Conservation (phyloP, 305 asterid species). For the Stenogyne calaminthoides region DNA sequence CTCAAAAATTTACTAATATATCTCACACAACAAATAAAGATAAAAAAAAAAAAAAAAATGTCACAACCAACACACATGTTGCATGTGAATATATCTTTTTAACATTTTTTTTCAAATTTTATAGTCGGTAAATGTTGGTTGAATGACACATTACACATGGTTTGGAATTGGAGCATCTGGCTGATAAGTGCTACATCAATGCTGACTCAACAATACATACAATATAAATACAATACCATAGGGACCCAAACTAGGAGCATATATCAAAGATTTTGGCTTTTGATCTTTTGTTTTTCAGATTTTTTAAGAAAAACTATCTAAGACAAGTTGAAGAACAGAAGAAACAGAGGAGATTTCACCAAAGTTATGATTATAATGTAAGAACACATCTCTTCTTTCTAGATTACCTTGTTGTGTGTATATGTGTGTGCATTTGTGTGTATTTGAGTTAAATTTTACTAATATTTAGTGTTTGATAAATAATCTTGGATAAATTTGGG, state of each 20-base stretch:
- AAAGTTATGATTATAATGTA: constrained; percentile 32
- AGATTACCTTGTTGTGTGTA: neutral
- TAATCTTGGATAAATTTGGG: neutral
- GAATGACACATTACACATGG: neutral
- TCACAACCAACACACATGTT: neutral
- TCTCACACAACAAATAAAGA: neutral
- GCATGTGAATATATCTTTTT: neutral
- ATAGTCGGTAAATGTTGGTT: neutral
- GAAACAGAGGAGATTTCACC: constrained; percentile 37
- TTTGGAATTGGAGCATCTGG: constrained; percentile 24
- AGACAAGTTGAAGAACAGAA: constrained; percentile 6
- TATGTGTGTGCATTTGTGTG: neutral
- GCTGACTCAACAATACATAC: constrained; percentile 32
- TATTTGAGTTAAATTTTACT: neutral
- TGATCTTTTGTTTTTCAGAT: neutral
- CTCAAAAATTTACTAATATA: neutral
- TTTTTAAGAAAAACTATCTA: neutral
- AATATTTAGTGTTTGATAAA: neutral
- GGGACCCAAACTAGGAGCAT: neutral
- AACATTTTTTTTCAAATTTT: neutral
- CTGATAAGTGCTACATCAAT: constrained; percentile 12
- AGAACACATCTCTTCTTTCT: neutral
- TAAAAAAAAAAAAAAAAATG: neutral
- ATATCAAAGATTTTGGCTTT: constrained; percentile 1
- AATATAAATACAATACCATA: neutral